A percentile compares a stretch with the other conserved stretches of the same genome.
These are phyloP conservation scores for Themeda triandra DNA, from an alignment of 176 grass and related monocot species.

Conservation along the genomic window DNA sequence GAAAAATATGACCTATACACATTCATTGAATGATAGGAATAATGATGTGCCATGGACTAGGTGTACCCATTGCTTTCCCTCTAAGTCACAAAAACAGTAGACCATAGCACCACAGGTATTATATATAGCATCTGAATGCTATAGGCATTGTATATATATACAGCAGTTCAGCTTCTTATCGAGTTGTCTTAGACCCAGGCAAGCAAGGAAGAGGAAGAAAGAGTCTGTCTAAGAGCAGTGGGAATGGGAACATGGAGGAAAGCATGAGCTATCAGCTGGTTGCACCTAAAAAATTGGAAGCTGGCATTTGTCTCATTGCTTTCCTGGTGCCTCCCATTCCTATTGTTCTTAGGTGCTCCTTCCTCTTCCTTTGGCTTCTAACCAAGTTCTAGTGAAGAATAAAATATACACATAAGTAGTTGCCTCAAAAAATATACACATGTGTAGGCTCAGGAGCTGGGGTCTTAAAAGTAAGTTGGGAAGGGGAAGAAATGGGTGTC, in stretches of 20 bases:
- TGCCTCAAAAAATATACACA: not conserved
- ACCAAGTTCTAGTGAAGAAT: not conserved
- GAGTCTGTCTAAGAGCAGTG: not conserved
- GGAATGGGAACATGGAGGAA: slow-evolving; percentile 26
- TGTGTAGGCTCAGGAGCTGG: not conserved
- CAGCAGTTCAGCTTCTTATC: not conserved
- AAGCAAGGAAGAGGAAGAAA: not conserved
- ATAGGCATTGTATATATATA: not conserved
- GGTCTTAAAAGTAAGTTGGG: not conserved
- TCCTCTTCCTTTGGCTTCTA: slow-evolving; percentile 5
- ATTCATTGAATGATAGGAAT: not conserved
- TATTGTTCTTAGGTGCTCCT: slow-evolving; percentile 4
- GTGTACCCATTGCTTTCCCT: not conserved
- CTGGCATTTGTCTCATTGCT: not conserved
- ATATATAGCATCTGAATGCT: not conserved
- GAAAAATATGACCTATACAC: not conserved
- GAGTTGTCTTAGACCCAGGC: not conserved
- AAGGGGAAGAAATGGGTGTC: slow-evolving; percentile 3
- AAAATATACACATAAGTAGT: not conserved
- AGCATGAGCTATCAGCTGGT: not conserved
- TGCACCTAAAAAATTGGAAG: not conserved
- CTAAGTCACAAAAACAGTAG: not conserved
- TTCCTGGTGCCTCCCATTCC: slow-evolving; percentile 28
- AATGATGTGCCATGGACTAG: not conserved
- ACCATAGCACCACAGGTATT: not conserved